phyloP scores from a whole-genome alignment of 1,139 yeast genomes.

The Pichia sp. region DNA sequence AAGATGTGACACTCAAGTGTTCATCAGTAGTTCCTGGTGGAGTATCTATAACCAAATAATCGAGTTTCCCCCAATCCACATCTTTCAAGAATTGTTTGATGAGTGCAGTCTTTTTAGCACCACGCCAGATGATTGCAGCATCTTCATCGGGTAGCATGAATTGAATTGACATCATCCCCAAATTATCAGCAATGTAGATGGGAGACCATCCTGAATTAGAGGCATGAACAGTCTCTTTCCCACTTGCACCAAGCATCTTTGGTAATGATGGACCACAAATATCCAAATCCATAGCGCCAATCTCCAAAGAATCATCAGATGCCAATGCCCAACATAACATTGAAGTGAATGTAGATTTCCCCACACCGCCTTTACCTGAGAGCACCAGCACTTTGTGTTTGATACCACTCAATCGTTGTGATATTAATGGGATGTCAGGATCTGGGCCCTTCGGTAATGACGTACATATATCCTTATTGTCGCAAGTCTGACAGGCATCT shows the following conservation, averaged over 20 bases:
- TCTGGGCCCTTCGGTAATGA: slow-evolving; percentile 92
- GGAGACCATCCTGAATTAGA: slow-evolving; percentile 96
- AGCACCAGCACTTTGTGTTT: slow-evolving; percentile 80
- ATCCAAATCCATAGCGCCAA: slow-evolving; percentile 96
- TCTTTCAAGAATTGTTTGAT: slow-evolving; percentile 93
- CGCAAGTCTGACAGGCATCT: slow-evolving; percentile 93
- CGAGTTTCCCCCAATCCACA: slow-evolving; percentile 93
- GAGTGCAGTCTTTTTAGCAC: slow-evolving; percentile 87
- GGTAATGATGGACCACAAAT: slow-evolving; percentile 98
- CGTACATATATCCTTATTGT: slow-evolving; percentile 85
- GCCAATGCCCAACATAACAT: slow-evolving; percentile 96
- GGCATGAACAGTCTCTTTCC: slow-evolving; percentile 75
- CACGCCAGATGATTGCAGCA: slow-evolving; percentile 96
- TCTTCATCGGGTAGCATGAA: slow-evolving; percentile 93
- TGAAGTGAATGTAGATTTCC: slow-evolving; percentile 91
- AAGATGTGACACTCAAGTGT: slow-evolving; percentile 83
- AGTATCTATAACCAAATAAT: slow-evolving; percentile 87
- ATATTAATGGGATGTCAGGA: slow-evolving; percentile 79
- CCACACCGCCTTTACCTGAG: slow-evolving; percentile 98
- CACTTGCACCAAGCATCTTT: slow-evolving; percentile 82
- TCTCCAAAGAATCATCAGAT: slow-evolving; percentile 77
- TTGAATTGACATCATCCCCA: slow-evolving; percentile 93
- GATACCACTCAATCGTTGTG: slow-evolving; percentile 56
- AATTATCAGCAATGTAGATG: slow-evolving; percentile 88
- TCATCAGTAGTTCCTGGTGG: slow-evolving; percentile 99